Conservation (phyloP, 345 rosid genomes). For the Isatis tinctoria region DNA sequence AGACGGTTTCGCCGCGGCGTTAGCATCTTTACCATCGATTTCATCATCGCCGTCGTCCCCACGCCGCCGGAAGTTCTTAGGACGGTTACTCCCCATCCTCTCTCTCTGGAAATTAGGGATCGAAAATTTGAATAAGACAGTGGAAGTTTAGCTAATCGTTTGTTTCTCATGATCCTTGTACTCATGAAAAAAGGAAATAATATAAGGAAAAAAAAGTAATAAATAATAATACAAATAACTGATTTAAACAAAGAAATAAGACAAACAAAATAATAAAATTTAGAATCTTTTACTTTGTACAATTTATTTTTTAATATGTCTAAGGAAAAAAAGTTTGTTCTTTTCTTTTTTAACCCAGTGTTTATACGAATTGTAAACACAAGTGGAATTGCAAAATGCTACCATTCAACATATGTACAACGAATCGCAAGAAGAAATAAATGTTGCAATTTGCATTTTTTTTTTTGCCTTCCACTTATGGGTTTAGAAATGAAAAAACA, state of each 20-base stretch:
- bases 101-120: not conserved
- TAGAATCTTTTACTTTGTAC: no score
- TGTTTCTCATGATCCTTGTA: not conserved
- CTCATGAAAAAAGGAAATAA: not conserved
- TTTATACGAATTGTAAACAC: not conserved
- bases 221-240: not conserved
- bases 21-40: not conserved
- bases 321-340: no score
- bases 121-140: not conserved
- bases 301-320: not conserved
- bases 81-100: slow-evolving; percentile 53
- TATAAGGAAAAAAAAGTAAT: not conserved
- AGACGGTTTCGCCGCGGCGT: slow-evolving; percentile 27
- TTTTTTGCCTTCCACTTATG: not conserved
- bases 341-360: not conserved
- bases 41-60: slow-evolving; percentile 39
- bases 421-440: not conserved
- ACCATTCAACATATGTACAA: not conserved
- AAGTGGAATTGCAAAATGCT: not conserved
- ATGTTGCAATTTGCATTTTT: slow-evolving; percentile 13
- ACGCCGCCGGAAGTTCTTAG: slow-evolving; percentile 80
- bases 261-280: no score
- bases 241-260: not conserved
- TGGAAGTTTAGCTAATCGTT: not conserved
- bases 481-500: slow-evolving; percentile 14